Base-by-base conservation (phyloP, 2,329 filamentous ascomycete genomes). In the Exutisphaerella laricina region DNA sequence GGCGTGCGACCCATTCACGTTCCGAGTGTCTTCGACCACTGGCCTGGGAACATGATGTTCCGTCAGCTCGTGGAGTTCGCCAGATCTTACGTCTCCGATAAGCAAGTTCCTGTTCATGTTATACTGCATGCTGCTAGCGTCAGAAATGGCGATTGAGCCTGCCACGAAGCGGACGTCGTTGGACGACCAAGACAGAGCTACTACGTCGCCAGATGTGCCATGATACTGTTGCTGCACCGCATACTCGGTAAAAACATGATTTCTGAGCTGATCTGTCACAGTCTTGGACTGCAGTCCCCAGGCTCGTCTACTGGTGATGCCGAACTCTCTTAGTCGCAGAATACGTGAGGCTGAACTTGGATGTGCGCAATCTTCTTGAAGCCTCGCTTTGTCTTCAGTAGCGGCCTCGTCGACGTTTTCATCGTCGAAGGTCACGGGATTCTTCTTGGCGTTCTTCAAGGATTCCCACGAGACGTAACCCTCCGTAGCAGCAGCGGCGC, bases 21-120 rank as follows among this genome's bases (percentile, higher is more conserved):
- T 61, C 10, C 23, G 21, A 1, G 65, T 63, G 22, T 54, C 49
- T 3, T 66, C 58, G 0, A 68, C 57, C 12, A 54, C 54, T n/a
- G 67, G 60, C 3, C 73, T 67, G 13, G 60, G 52, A 3, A 71
- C 58, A 25, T 66, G 67, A 53, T 82, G 78, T 37, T 76, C 70
- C 1, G 73, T 68, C 0, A 82, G 57, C 48, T 80, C 78, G 39
- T 67, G 62, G 5, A 81, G 55, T 1, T 53, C 54, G 14, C 66
- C 69, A 1, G 54, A 51, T 1, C 56, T 49, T 3, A 70, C 48
- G 46, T 76, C 64, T 1, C 78, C 78, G 25, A 77, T 57, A 1
- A 81, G 54, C 1, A 81, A 62, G 50, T 81, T 81, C 45, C 77
- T 74, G 0, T 68, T 65, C 28, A 73, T 64, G 45, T 82, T 82